phyloP scores from a whole-genome alignment of 2,329 filamentous ascomycete genomes.

The Claviceps arundinis region DNA sequence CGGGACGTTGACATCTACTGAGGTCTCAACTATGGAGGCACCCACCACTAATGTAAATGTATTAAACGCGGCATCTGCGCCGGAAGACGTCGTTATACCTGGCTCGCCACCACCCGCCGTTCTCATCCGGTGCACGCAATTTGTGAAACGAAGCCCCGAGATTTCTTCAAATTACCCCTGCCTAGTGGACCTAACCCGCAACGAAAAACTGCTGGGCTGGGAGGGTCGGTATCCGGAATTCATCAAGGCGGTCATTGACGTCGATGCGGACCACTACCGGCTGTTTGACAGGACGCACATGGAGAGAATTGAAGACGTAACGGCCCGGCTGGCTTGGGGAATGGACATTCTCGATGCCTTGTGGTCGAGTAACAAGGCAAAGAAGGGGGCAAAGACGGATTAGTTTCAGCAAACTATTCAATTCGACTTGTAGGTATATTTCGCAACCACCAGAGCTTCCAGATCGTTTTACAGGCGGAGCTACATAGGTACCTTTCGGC shows the following conservation, averaged over 20 bases:
- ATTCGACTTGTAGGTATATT: not conserved
- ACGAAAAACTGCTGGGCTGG: conserved; percentile 16
- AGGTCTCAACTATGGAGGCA: not conserved
- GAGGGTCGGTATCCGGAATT: conserved; percentile 14
- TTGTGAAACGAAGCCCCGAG: not conserved
- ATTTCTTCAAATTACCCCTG: conserved; percentile 5
- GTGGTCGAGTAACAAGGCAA: not conserved
- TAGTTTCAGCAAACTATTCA: too few relatives aligned
- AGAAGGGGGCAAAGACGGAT: too few relatives aligned
- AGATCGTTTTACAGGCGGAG: too few relatives aligned
- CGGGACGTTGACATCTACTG: not conserved
- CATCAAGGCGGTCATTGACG: conserved; percentile 16
- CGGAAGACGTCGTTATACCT: not conserved
- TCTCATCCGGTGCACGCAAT: conserved; percentile 11
- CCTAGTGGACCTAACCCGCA: conserved; percentile 14
- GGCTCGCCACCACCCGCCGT: conserved; percentile 13
- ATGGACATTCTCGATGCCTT: conserved; percentile 6
- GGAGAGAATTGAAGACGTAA: conserved; percentile 7
- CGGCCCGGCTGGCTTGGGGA: conserved; percentile 5
- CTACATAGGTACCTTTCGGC: too few relatives aligned
- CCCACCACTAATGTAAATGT: conserved; percentile 1
- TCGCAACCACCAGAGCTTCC: not conserved
- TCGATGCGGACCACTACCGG: conserved; percentile 15
- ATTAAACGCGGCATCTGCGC: not conserved
- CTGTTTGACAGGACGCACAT: conserved; percentile 12